Evolutionary conservation across 306 rosid species (phyloP), one percentile per base, ranked within the genome.

Genomic region (Heteromeles arbutifolia): DNA sequence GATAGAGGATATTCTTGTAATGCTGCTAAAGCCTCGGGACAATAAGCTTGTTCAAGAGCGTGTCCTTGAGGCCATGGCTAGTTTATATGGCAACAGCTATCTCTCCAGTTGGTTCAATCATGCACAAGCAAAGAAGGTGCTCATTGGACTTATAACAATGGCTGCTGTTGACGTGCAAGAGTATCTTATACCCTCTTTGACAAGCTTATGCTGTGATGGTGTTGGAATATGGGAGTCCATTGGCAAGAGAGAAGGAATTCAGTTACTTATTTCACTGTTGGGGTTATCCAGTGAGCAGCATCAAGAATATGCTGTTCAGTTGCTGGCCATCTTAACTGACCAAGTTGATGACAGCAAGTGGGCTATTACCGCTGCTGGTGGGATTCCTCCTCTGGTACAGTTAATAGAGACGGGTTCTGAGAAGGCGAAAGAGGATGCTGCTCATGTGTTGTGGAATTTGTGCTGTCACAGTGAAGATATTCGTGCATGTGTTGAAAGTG

Each of bases 301-400:
- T 84, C 97, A 92, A 83, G 98, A 95, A 82, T 89, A 89, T 81
- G 90, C 97, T 75, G 97, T 92, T 84, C 93, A 89, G 78, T 89
- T 95, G 82, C 84, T 95, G 61, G 89, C 89, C 43, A 89, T 90
- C 82, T 85, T 92, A 79, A 90, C 95, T 73, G 91, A 92, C 72
- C 97, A 90, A 81, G 90, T 90, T 13, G 97, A 92, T 82, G 98
- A 95, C 89, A 92, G 96, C 86, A 95, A 95, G 81, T 95, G 98
- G 98, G 98, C 98, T 76, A 92, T 92, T 77, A 95, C 98, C 72
- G 98, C 98, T 85, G 97, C 98, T 31, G 97, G 98, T 66, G 98
- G 97, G 70, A 95, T 95, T 85, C 98, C 98, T 77, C 96, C 90
- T 43, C 64, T 95, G 84, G 98, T 95, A 81, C 97, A 95, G 90